Conservation (phyloP, 257 asterid genomes). For the Thymus quinquecostatus region DNA sequence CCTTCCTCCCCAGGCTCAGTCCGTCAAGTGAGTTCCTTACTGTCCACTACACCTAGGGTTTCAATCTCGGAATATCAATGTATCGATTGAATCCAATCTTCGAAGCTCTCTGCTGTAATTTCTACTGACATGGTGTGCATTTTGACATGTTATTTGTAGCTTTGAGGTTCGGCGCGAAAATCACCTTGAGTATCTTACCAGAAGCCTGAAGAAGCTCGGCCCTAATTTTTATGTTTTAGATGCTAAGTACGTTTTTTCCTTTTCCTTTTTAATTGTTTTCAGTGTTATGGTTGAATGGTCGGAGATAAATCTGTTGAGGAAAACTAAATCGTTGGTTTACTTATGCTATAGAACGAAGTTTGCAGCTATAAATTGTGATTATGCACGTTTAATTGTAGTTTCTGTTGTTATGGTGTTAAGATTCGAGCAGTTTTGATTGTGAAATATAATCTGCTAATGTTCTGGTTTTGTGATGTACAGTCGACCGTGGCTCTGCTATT, state of each 20-base stretch:
- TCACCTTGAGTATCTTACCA: slow-evolving; percentile 74
- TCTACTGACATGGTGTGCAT: slow-evolving; percentile 8
- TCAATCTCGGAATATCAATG: background rate
- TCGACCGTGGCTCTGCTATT: slow-evolving; percentile 98
- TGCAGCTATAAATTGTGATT: slow-evolving; percentile 16
- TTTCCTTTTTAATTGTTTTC: background rate
- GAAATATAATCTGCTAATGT: slow-evolving; percentile 2
- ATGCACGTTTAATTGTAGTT: background rate
- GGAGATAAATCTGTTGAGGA: background rate
- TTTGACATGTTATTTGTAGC: slow-evolving; percentile 41
- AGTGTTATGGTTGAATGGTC: slow-evolving; percentile 8
- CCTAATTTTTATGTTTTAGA: slow-evolving; percentile 70
- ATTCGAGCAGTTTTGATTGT: slow-evolving; percentile 13
- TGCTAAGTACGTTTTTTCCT: slow-evolving; percentile 70
- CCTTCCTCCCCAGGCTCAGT: slow-evolving; percentile 73
- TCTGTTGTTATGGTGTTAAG: slow-evolving; percentile 15
- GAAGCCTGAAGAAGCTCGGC: slow-evolving; percentile 59
- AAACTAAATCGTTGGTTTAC: background rate
- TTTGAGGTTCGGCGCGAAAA: slow-evolving; percentile 81
- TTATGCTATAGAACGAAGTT: background rate
- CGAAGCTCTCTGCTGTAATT: background rate
- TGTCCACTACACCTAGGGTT: slow-evolving; percentile 38
- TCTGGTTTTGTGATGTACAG: slow-evolving; percentile 45
- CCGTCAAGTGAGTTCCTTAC: slow-evolving; percentile 55
- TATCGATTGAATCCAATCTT: background rate